phyloP scores from a whole-genome alignment of 805 yeast species.

The Teunomyces panamensis region DNA sequence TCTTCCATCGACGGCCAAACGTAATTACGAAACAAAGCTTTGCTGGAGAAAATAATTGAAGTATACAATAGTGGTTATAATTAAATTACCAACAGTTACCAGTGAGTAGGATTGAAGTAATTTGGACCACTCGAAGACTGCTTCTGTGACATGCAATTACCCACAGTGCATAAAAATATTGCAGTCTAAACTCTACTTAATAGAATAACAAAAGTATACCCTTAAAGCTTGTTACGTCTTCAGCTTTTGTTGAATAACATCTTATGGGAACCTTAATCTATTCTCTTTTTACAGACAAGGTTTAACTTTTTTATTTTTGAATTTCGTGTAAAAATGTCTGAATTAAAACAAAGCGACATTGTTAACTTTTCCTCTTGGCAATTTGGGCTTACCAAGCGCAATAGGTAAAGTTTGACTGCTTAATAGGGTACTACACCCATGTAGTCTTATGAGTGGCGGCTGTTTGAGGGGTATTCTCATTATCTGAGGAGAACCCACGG shows the following conservation, averaged over 20 bases:
- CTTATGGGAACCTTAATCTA: background rate
- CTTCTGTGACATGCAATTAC: background rate
- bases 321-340: background rate
- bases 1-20: background rate
- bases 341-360: background rate
- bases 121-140: background rate
- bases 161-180: background rate
- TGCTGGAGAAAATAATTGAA: background rate
- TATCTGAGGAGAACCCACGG: background rate
- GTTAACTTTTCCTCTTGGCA: background rate
- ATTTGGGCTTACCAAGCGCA: background rate
- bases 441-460: background rate
- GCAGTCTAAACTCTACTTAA: background rate
- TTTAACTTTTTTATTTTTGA: background rate
- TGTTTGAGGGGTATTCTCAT: background rate
- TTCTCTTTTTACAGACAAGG: background rate
- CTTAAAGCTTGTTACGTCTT: background rate
- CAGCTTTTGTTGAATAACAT: background rate
- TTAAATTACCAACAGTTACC: background rate
- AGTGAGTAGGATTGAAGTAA: too few species aligned
- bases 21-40: background rate
- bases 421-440: background rate
- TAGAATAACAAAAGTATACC: too few species aligned
- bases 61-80: background rate
- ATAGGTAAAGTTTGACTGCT: background rate